Evolutionary conservation across 31 red algal genomes (phyloP), one percentile per base, ranked within the genome.

Genomic region (Endocladia muricata): DNA sequence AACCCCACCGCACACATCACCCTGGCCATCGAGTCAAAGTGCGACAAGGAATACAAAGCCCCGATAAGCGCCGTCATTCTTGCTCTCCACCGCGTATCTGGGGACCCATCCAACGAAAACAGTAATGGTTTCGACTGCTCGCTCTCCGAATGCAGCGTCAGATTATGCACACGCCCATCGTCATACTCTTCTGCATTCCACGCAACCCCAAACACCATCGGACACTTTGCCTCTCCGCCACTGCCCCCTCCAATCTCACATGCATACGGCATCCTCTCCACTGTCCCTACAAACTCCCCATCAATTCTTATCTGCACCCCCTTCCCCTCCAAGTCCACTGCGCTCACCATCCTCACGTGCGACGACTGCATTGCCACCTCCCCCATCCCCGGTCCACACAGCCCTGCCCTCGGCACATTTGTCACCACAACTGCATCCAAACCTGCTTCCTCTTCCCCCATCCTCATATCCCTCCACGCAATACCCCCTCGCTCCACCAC

Each of bases 351-450:
- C 13, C 84, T 62, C 6, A 88, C 48, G 65, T 79, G 64, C 37
- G 61, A 32, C 7, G 84, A 78, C 13, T 41, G 32, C 26, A 30
- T 11, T 33, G 84, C 61, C 44, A 37, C 61, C 23, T 48, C 9
- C 1, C 84, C 84, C 34, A 74, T 74, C 22, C 84, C 84, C 1
- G 74, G 38, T 15, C 55, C 47, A 62, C 84, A 88, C 23, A 88
- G 51, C 3, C 84, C 84, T 21, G 84, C 84, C 6, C 84, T 47
- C 19, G 84, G 84, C 17, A 61, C 56, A 58, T 88, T 88, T 39
- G 59, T 78, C 29, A 88, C 64, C n/a, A 88, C 34, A 8, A 88
- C 65, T 51, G 52, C 38, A 7, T 75, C 70, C 7, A 68, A 1
- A 1, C 32, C 60, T 13, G 70, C 55, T 32, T 64, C 76, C 28